These are phyloP conservation scores for Crithidia sp. DNA, from an alignment of 208 protist species.

Conservation along the genomic window DNA sequence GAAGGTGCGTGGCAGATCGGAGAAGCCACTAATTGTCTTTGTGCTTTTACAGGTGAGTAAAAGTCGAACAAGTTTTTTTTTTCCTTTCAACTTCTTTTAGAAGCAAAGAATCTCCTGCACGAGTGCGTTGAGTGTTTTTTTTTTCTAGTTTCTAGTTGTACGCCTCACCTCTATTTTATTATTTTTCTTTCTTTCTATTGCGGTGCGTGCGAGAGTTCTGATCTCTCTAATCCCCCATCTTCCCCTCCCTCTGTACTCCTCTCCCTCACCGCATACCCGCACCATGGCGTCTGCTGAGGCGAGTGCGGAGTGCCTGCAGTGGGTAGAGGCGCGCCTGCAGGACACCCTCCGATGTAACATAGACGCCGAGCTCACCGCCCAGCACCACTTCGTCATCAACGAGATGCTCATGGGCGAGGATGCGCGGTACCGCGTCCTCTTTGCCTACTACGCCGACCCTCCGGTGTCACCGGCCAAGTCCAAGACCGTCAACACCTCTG, in stretches of 20 bases:
- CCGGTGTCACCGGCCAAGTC: not conserved
- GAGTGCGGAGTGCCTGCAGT: conserved; percentile 81
- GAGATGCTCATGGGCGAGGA: conserved; percentile 91
- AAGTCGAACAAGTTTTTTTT: not conserved
- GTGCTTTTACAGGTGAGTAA: not conserved
- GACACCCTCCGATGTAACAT: conserved; percentile 60
- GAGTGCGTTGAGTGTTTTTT: conserved; percentile 2
- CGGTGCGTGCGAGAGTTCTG: conserved; percentile 27
- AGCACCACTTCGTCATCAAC: conserved; percentile 62
- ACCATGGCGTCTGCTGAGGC: conserved; percentile 53
- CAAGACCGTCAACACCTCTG: not conserved
- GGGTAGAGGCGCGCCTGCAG: conserved; percentile 69
- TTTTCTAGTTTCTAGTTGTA: conserved; percentile 16
- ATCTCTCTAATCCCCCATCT: not conserved
- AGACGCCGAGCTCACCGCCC: conserved; percentile 46
- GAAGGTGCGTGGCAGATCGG: not conserved
- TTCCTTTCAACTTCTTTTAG: no score
- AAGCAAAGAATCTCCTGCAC: not conserved
- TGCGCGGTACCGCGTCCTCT: conserved; percentile 59
- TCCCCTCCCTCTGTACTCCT: not conserved
- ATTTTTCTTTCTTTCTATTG: conserved; percentile 30
- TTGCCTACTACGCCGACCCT: conserved; percentile 69
- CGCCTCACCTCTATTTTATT: conserved; percentile 6
- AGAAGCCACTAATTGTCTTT: not conserved
- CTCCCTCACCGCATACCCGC: not conserved